Percentiles rank a stretch among this genome's conserved stretches.
phyloP scores from a whole-genome alignment of 129 eudicot genomes.

The Arctium minus region DNA sequence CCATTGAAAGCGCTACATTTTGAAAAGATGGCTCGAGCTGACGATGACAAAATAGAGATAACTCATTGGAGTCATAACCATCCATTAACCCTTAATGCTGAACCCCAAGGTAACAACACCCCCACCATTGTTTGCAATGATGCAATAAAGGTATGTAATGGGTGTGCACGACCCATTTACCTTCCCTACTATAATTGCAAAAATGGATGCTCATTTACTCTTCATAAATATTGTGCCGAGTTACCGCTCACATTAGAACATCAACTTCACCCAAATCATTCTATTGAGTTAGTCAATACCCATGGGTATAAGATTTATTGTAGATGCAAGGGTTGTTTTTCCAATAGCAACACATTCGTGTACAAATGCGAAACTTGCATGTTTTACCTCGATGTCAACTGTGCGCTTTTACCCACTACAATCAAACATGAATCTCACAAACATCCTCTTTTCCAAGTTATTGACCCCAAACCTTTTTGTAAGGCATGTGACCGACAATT shows the following conservation, averaged over 20 bases:
- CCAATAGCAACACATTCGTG: background rate
- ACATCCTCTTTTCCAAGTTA: conserved; percentile 7
- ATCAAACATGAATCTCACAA: conserved; percentile 14
- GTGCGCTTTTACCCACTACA: conserved; percentile 6
- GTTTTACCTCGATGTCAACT: background rate
- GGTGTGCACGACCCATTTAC: background rate
- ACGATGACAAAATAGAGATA: background rate
- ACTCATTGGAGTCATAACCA: conserved; percentile 12
- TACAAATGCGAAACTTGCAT: background rate
- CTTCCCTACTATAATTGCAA: conserved; percentile 12
- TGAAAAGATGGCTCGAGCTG: background rate
- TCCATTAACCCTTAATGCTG: conserved; percentile 1
- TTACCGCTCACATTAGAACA: background rate
- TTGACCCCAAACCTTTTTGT: background rate
- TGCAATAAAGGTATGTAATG: background rate
- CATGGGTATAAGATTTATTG: fast-evolving
- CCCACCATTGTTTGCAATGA: background rate
- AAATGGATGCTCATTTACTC: background rate
- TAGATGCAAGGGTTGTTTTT: background rate
- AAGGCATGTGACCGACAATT: too few species aligned
- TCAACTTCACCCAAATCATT: conserved; percentile 1
- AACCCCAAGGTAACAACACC: background rate
- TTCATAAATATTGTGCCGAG: conserved; percentile 10
- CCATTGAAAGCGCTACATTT: background rate
- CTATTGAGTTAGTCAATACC: background rate